Evolutionary conservation across 75 land plant species (phyloP).

Genomic region (Selaginella moellendorffii): DNA sequence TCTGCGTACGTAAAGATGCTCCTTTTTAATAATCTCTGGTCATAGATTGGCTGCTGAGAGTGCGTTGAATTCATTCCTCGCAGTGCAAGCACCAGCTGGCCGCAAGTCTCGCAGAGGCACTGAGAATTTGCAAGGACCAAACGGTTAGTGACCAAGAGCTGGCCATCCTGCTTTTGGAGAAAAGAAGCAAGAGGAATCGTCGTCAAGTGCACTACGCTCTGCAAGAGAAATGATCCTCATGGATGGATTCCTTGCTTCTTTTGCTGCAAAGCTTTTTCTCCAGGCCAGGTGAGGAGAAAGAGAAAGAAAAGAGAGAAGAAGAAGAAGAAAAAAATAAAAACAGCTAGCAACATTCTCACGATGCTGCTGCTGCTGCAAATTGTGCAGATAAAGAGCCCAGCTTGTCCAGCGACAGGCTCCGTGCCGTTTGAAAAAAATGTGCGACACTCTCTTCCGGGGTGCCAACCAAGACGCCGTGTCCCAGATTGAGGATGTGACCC

Average conservation of each 20-base stretch:
- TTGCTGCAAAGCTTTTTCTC: too few species aligned
- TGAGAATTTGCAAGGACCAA: conserved; percentile 41
- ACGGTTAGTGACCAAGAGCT: conserved; percentile 67
- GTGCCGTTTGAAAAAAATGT: conserved; percentile 85
- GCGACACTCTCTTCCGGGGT: conserved; percentile 92
- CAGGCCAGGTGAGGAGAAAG: too few species aligned
- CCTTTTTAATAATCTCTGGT: conserved; percentile 1
- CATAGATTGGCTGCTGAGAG: background rate
- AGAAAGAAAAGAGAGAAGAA: too few species aligned
- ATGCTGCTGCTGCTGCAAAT: too few species aligned
- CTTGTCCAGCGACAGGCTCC: conserved; percentile 41
- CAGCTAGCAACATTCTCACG: too few species aligned
- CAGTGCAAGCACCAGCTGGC: conserved; percentile 99
- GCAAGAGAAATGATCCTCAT: too few species aligned
- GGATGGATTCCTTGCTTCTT: too few species aligned
- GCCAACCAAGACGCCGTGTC: conserved; percentile 93
- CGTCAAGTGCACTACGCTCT: too few species aligned
- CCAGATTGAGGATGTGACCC: conserved; percentile 85
- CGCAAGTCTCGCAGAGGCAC: conserved; percentile 65
- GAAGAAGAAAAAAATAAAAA: too few species aligned
- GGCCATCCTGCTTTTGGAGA: conserved; percentile 43
- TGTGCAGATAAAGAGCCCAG: too few species aligned
- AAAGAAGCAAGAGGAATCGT: background rate
- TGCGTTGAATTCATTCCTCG: background rate
- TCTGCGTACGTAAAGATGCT: conserved; percentile 43